Evolutionary conservation across 768 basidiomycete species (phyloP), one percentile per base, ranked within the genome.

Genomic region (Mycena leptocephala): DNA sequence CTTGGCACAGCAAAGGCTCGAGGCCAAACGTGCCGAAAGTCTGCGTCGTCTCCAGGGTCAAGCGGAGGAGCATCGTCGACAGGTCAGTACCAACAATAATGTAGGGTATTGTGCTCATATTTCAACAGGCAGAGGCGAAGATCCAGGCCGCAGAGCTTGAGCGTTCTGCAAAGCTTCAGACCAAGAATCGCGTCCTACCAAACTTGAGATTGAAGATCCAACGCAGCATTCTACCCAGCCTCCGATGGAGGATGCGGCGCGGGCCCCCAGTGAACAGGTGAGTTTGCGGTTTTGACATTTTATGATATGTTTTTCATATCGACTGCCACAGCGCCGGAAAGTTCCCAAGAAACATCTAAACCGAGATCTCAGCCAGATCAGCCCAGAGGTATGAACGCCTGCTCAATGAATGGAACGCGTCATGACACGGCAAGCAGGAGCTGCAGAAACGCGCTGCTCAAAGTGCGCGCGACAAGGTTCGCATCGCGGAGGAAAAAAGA

Each of bases 401-500:
- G 13, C 43, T 5, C 22, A 11, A 0, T 35, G 30, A 16, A 22
- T 33, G 41, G 24, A 33, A 48, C 28, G 53, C 30, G 39, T 70
- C 5, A n/a, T 74, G 82, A 83, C 55, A 78, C 56, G 83, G 81
- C 64, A 78, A 65, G 30, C 41, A 74, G 71, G 71, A 74, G 35
- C 77, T 83, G 72, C 80, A 79, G 16, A 79, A 80, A 46, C 79
- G 85, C 62, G 85, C 85, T 32, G 85, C 84, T 64, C 86, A 87
- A 76, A 86, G 85, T 74, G 84, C 84, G 26, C 80, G 86, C 63
- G 86, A 86, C 78, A 86, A 85, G 77, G 85, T 82, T 28, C 82
- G 84, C 11, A 79, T 63, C 56, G 79, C 75, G 72, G 80, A 71
- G 83, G 83, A 77, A 81, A 85, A 78, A 79, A 75, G 32, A 79